Base-by-base conservation (phyloP, 352 stramenopile species). In the Phytophthora boehmeriae region DNA sequence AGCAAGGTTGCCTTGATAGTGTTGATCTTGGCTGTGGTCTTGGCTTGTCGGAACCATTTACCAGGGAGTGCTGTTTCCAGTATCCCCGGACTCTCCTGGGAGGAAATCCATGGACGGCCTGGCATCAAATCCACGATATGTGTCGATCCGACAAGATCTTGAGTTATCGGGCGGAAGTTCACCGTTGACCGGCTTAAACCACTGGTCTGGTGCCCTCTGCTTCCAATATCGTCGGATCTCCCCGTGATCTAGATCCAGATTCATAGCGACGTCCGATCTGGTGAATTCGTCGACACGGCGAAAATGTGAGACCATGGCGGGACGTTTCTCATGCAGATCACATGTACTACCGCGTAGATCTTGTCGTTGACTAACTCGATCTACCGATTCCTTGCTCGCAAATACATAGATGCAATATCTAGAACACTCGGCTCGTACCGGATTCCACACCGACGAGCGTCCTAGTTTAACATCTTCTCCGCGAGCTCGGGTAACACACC, bases 11-110 rank as follows among this genome's bases (percentile, higher is more conserved):
- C 30, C 11, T 36, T 36, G 6, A 11, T 11, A 36, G 6, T 36
- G 30, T 36, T 36, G 30, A 36, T 36, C 30, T 36, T 6, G 6
- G 6, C 30, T 11, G 11, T 36, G 6, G 11, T 11, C 30, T 36
- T 36, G 11, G 30, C 30, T 36, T 36, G 30, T 6, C 30, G 30
- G 11, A 36, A 36, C 30, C 30, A 36, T 11, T 36, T 36, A 11
- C 30, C 30, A 11, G 30, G 30, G 30, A 36, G 30, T 11, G 6
- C 30, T 6, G 11, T 36, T 36, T 36, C 30, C 30, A 11, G 30
- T 6, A 36, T 36, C 30, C n/a, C n/a, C n/a, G n/a, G 52, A 48
- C 25, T 71, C 63, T 5, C 70, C 70, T 0, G 30, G 50, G 1
- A 32, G 16, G 0, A 78, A n/a, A 2, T 50, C 22, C 16, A 78